phyloP scores from a whole-genome alignment of 305 asterid genomes.

The Solanum hybrid region DNA sequence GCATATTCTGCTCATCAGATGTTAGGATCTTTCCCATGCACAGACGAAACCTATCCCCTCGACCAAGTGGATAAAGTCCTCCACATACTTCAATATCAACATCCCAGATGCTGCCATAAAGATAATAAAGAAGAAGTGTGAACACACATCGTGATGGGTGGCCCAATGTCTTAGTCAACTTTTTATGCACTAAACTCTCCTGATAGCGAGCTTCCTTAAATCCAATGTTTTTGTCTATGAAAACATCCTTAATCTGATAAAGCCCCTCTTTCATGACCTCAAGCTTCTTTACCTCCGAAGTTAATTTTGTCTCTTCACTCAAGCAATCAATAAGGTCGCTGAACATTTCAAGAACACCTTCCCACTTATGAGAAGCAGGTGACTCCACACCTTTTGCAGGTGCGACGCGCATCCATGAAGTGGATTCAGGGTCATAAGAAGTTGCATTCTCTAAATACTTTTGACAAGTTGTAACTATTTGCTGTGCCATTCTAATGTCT shows the following conservation, averaged over 20 bases:
- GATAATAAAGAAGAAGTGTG: conserved; percentile 59
- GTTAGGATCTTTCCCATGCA: conserved; percentile 76
- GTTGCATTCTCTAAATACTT: conserved; percentile 41
- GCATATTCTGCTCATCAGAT: conserved; percentile 43
- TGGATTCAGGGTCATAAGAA: conserved; percentile 51
- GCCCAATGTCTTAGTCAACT: conserved; percentile 53
- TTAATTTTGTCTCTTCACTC: conserved; percentile 35
- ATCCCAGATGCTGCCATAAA: conserved; percentile 47
- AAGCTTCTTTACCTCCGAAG: conserved; percentile 45
- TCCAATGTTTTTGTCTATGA: conserved; percentile 63
- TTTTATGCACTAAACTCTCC: conserved; percentile 66
- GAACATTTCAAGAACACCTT: conserved; percentile 67
- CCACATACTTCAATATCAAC: conserved; percentile 74
- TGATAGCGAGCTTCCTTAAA: conserved; percentile 57
- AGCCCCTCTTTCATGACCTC: conserved; percentile 81
- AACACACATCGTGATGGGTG: conserved; percentile 68
- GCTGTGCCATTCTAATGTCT: conserved; percentile 47
- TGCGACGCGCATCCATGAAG: conserved; percentile 81
- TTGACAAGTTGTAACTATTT: conserved; percentile 42
- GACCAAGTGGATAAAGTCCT: conserved; percentile 40
- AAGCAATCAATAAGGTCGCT: conserved; percentile 60
- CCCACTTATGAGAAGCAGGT: conserved; percentile 51
- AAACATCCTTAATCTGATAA: conserved; percentile 59
- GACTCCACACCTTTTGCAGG: conserved; percentile 36
- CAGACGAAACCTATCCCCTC: conserved; percentile 15